Evolutionary conservation across 768 basidiomycete genomes (phyloP).

Genomic region (Tricholoma saponaceum): DNA sequence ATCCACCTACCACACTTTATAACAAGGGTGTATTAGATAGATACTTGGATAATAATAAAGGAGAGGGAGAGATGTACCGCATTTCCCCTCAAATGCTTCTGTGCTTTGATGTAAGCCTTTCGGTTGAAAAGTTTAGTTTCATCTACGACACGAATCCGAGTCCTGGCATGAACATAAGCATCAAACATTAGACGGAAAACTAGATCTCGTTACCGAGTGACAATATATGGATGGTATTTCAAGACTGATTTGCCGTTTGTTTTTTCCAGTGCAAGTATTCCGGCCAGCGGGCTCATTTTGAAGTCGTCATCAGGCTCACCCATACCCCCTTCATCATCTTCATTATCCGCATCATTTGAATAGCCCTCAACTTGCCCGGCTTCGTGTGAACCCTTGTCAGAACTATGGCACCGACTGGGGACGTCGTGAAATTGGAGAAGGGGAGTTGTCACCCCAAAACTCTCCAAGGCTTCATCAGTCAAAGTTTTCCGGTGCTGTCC

Average conservation of each 20-base stretch:
- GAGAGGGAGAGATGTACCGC: slow-evolving; percentile 14
- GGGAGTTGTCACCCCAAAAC: slow-evolving; percentile 29
- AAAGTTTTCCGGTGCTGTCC: slow-evolving; percentile 13
- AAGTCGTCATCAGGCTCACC: not conserved
- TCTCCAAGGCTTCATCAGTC: slow-evolving; percentile 26
- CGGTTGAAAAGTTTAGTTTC: slow-evolving; percentile 26
- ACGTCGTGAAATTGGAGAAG: slow-evolving; percentile 30
- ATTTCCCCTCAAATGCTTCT: slow-evolving; percentile 16
- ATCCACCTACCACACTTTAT: slow-evolving; percentile 19
- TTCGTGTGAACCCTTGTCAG: not conserved
- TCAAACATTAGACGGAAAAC: not conserved
- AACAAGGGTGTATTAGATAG: not conserved
- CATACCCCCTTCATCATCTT: not conserved
- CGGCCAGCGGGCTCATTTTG: not conserved
- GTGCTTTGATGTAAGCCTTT: slow-evolving; percentile 23
- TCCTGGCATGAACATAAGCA: slow-evolving; percentile 14
- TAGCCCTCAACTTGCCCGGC: slow-evolving; percentile 8
- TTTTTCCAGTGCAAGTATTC: not conserved
- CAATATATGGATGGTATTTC: slow-evolving; percentile 30
- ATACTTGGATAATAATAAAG: not conserved
- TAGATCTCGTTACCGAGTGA: slow-evolving; percentile 24
- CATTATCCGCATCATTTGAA: slow-evolving; percentile 5
- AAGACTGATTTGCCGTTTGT: slow-evolving; percentile 17
- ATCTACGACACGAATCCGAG: slow-evolving; percentile 28
- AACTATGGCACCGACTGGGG: slow-evolving; percentile 15